phyloP scores from a whole-genome alignment of 1,284 basidiomycete genomes.

The Papiliotrema laurentii region DNA sequence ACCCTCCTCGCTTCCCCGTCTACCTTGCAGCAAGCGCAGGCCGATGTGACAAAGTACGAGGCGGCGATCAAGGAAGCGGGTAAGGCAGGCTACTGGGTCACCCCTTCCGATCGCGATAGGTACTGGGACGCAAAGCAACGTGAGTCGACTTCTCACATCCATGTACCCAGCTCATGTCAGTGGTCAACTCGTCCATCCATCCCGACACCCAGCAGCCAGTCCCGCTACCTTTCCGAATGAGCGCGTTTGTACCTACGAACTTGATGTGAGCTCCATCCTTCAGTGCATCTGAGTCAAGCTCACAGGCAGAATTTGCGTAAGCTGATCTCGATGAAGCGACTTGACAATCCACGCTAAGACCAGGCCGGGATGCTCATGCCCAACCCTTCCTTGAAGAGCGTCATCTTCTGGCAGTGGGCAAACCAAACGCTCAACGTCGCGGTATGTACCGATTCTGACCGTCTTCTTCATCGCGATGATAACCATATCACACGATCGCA shows the following conservation, averaged over 20 bases:
- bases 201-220: constrained; percentile 52
- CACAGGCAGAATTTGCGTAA: constrained; percentile 25
- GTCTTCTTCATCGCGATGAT: no score
- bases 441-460: constrained; percentile 10
- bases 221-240: constrained; percentile 53
- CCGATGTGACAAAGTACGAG: constrained; percentile 43
- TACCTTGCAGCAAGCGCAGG: constrained; percentile 42
- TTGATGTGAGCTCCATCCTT: constrained; percentile 40
- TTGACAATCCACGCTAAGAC: neutral
- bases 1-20: constrained; percentile 50
- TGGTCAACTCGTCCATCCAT: constrained; percentile 51
- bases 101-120: constrained; percentile 27
- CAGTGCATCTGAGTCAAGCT: neutral
- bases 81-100: constrained; percentile 41
- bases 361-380: constrained; percentile 52
- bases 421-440: constrained; percentile 54
- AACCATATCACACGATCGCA: constrained; percentile 2
- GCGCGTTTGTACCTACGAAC: constrained; percentile 55
- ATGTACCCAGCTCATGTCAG: constrained; percentile 12
- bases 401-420: constrained; percentile 56
- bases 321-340: neutral
- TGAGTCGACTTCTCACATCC: constrained; percentile 24
- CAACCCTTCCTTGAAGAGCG: constrained; percentile 43
- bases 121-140: constrained; percentile 51
- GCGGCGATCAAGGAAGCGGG: constrained; percentile 40